Base-by-base conservation (phyloP, 495 filamentous ascomycete genomes). In the Podospora anserina region DNA sequence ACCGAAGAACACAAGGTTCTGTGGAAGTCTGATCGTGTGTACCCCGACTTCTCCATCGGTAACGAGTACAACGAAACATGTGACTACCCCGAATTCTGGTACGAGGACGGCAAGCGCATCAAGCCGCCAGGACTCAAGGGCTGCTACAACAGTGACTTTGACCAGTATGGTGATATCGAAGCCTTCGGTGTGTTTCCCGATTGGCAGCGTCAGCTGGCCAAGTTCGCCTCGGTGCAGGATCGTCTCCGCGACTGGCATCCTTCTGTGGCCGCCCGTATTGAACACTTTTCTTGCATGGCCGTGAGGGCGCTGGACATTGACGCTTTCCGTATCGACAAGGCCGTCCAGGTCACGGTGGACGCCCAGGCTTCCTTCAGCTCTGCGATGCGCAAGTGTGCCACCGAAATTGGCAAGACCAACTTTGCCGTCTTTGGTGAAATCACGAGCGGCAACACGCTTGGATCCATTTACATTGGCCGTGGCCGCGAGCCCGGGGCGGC, bases 141-240 rank as follows among this genome's bases (percentile, higher is more conserved):
- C 5, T 91, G 89, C 75, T 88, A 87, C 71, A 75, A 91, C 75
- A 89, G 88, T 71, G 89, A 92, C 32, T 91, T 90, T 69, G 89
- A 91, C 64, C 83, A 90, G 75, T 91, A 89, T 66, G 89, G 89
- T 56, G 88, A 90, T 70, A 86, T 85, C 27, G 88, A 88, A 73
- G 87, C 89, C 16, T 90, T 91, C 68, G 89, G 89, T 66, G 86
- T 88, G 28, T 90, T 81, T 64, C 88, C 88, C 2, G 88, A 90
- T 70, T 92, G 87, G 85, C 78, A 90, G 71, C 76, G 77, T 15
- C 85, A 92, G 76, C 79, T 92, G 57, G 84, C 89, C 16, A 92
- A 91, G 70, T 92, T 92, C 74, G 88, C 89, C 34, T 90, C 85
- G 49, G 90, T 91, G 4, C 90, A 92, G 75, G 90, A 92, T 72